Evolutionary conservation across 2,329 filamentous ascomycete genomes (phyloP), one percentile per base, ranked within the genome.

Genomic region (Penicillium expansum): DNA sequence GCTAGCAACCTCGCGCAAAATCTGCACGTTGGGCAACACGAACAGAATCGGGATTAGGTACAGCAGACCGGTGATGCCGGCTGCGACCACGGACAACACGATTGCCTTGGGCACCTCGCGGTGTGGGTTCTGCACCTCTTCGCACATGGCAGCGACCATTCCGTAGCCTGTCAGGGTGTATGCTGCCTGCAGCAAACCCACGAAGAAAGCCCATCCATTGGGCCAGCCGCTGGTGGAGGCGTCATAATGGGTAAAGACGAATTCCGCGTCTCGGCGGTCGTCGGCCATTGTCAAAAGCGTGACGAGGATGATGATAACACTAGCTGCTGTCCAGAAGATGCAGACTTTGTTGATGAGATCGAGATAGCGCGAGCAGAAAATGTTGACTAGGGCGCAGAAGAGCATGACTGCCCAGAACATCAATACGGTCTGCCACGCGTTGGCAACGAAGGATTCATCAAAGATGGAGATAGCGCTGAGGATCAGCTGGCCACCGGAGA

Each of bases 41-140:
- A 92, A 92, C 27, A 92, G 80, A 61, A 93, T 81, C 0, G 89
- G 88, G 42, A 92, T 83, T 14, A 92, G 73, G 71, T 89, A 92
- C 62, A 86, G 71, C 9, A 88, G 69, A 6, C 87, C 86, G 0
- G 87, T 89, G 41, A 89, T 64, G 30, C 85, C 86, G 0, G 86
- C 86, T 0, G 85, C 86, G 1, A 83, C 83, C 2, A 90, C 86
- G 0, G 86, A 88, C 35, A 89, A 73, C 1, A 89, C 85, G 65
- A 90, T 90, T 50, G 87, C 87, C 68, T 85, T 86, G 45, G 87
- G 87, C 0, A 90, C 87, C 72, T 89, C 86, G 53, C 83, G 80
- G 52, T 86, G 82, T 0, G 87, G 86, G 59, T 84, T 83, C 67
- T 88, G 86, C 2, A 89, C 86, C 71, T 90, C 87, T 73, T 90